These are phyloP conservation scores for Fusarium cicatricum DNA, from an alignment of 2,329 filamentous ascomycete genomes.

Conservation along the genomic window DNA sequence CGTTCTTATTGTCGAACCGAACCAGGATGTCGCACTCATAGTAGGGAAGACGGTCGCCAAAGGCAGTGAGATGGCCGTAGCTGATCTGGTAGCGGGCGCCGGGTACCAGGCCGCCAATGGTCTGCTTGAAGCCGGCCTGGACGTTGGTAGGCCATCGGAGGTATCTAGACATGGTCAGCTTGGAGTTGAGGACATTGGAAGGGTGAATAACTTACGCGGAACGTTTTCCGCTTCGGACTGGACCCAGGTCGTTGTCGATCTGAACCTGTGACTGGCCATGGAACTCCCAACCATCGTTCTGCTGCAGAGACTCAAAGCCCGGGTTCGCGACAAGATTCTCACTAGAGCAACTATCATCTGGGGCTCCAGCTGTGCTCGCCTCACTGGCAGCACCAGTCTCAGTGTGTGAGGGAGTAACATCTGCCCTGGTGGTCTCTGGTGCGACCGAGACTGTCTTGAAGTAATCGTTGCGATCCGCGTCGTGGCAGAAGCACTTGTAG, in stretches of 20 bases:
- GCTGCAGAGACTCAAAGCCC: constrained; percentile 3
- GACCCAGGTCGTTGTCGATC: not conserved
- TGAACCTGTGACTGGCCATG: not conserved
- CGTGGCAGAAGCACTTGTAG: not conserved
- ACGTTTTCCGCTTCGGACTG: not conserved
- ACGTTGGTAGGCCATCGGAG: constrained; percentile 4
- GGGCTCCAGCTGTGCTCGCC: too few species aligned
- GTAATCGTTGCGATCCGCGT: not conserved
- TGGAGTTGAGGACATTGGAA: accelerated
- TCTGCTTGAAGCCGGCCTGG: constrained; percentile 7
- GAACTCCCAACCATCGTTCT: not conserved
- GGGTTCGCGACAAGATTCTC: not conserved
- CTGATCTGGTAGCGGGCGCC: not conserved
- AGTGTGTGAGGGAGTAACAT: not conserved
- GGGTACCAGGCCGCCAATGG: not conserved
- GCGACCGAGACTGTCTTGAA: not conserved
- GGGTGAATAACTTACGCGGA: constrained; percentile 1
- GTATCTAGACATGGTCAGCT: not conserved
- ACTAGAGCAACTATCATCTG: not conserved
- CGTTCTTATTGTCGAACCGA: not conserved
- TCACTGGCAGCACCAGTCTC: not conserved
- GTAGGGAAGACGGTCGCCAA: not conserved
- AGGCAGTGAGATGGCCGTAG: constrained; percentile 10
- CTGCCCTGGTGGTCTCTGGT: too few species aligned
- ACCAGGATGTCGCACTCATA: constrained; percentile 19